phyloP scores from a whole-genome alignment of 768 basidiomycete genomes.

The Agaricus blazei region DNA sequence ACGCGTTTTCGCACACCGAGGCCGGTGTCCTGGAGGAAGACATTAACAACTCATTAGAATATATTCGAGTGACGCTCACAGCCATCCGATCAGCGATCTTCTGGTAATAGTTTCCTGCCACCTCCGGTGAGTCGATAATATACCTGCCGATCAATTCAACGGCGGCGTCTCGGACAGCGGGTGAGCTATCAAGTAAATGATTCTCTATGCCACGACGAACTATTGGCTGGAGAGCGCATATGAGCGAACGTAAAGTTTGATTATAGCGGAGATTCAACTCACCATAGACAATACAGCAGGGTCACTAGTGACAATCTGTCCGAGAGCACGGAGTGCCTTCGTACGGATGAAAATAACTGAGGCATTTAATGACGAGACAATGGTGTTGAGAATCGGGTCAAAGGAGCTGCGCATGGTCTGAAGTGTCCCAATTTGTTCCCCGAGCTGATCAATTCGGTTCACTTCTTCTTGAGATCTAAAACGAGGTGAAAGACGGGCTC shows the following conservation, averaged over 20 bases:
- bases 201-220: constrained; percentile 86
- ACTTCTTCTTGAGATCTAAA: constrained; percentile 68
- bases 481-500: neutral
- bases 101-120: constrained; percentile 86
- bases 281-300: constrained; percentile 76
- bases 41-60: neutral
- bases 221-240: constrained; percentile 43
- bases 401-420: constrained; percentile 78
- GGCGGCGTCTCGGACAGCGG: constrained; percentile 93
- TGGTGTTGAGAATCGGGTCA: constrained; percentile 74
- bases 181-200: constrained; percentile 86
- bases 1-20: constrained; percentile 92
- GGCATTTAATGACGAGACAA: constrained; percentile 77
- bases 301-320: constrained; percentile 87
- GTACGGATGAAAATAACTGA: constrained; percentile 89
- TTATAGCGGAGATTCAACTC: constrained; percentile 19
- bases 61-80: constrained; percentile 38
- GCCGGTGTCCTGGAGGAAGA: constrained; percentile 73
- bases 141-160: constrained; percentile 98
- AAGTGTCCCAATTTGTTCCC: constrained; percentile 72
- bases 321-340: constrained; percentile 86
- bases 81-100: constrained; percentile 88
- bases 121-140: constrained; percentile 81
- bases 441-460: constrained; percentile 57
- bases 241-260: neutral